Base-by-base conservation (phyloP, 768 basidiomycete genomes). In the Leccinellum rugosiceps region DNA sequence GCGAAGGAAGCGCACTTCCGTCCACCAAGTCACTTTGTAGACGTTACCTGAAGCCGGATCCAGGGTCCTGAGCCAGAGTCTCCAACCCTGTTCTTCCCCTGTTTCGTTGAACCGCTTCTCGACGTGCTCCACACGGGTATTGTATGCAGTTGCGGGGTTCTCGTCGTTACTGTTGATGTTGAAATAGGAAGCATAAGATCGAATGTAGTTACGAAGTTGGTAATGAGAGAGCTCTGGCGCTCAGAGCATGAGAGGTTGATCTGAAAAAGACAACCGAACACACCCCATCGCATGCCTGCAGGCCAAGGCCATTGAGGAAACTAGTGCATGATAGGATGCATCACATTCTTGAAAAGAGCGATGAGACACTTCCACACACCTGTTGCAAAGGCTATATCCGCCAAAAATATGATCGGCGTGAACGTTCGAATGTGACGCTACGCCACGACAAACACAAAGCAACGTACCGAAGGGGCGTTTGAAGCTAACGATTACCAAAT, bases 111-210 rank as follows among this genome's bases (percentile, higher is more conserved):
- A 51, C 0, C 69, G 62, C 56, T 81, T 82, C 56, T 79, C 73
- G 30, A 77, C 67, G 13, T 65, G 66, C 54, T 82, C 80, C 7
- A 83, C 79, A 10, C 80, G 77, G 0, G 80, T 82, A 64, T 78
- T 78, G 65, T 77, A 81, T 3, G 74, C 72, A 2, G 74, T 57
- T 23, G 73, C 64, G 0, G 71, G 68, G 53, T 74, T 78, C 8
- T 67, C 65, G 51, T 80, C 80, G 52, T 81, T 62, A 35, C 60
- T 62, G 11, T 62, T 62, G 17, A 62, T 34, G 26, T 50, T 50
- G 7, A 62, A 55, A 25, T 53, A 62, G 8, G 60, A 61, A 11
- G 60, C 52, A 23, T 62, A 62, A 15, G 61, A 62, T 14, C 60
- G 55, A 50, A 62, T 14, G 21, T 82, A 78, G 43, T 71, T 66